Base-by-base conservation (phyloP, 2,329 filamentous ascomycete species). In the Xylariaceae sp. region DNA sequence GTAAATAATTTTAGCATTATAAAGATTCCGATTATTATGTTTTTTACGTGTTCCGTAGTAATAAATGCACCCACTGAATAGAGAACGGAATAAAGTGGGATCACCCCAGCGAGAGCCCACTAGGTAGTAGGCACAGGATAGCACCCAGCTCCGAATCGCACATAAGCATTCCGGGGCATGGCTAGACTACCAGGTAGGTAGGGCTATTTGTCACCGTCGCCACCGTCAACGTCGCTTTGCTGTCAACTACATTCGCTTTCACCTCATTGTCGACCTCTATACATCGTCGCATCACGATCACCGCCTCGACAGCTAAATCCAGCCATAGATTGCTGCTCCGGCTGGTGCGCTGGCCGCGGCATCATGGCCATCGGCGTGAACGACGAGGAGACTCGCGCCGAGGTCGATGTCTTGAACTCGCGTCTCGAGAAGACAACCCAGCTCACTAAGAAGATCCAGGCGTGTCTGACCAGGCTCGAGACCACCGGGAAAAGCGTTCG, bases 371-470 rank as follows among this genome's bases (percentile, higher is more conserved):
- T 80, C 55, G 77, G 77, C 51, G 58, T 77, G 45, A 65, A 64
- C 45, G 83, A 87, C 61, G 83, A 87, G 65, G 83, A 87, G 69
- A 81, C 83, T 40, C 75, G 82, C 49, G 83, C 83, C 41, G 83
- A 87, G 66, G 83, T 87, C 47, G 83, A 87, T 58, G 83, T 87
- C 30, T 73, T 87, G 42, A 86, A 85, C 60, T 86, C 83, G 47
- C 77, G 83, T 36, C 82, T 97, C 54, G 90, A 95, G 61, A 97
- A 96, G 78, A 95, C 95, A 60, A 87, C 90, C 52, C 83, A 90
- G 64, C 80, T 97, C 66, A 96, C 90, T 31, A 96, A 94, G 75
- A 96, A 95, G 75, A 96, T 99, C 48, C 88, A 95, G 69, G 86
- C 88, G 27, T 95, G 89, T 45, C 78, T 96, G 58, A 81, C 83